Evolutionary conservation across 2,329 filamentous ascomycete species (phyloP), one percentile per base, ranked within the genome.

Genomic region (Graphilbum sp.): DNA sequence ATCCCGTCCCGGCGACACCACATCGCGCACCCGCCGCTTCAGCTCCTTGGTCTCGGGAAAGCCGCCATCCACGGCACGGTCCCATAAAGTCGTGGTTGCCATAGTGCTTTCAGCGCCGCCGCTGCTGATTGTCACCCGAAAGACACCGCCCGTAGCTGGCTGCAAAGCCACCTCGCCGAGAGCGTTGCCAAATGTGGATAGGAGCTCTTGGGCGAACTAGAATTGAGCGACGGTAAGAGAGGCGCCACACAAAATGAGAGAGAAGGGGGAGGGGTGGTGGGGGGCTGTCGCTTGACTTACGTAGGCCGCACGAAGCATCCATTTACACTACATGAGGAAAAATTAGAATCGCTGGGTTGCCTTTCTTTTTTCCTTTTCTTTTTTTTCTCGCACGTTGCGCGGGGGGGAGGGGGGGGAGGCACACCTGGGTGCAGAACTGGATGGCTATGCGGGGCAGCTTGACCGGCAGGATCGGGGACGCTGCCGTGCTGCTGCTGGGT

Each of bases 21-120:
- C 67, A 59, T 95, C 83, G 41, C 88, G 66, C 5, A 95, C 74
- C 15, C 78, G 68, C 42, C 85, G 75, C 61, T 96, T 95, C 32
- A 95, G 67, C 47, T 88, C 78, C 59, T 95, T 94, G 2, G 83
- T 86, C 61, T 95, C 86, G 43, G 88, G 90, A 58, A 98, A 98
- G 0, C 90, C 87, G 23, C 83, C 83, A 52, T 95, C 79, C 4
- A 59, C 54, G 55, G 86, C 92, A 44, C 90, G 72, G 63, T 96
- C 85, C 90, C 90, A 98, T 24, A 96, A 63, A 79, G 52, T 23
- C 66, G 70, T 40, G 69, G n/a, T 32, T 9, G 19, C 20, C 19
- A 5, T n/a, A 10, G n/a, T 17, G 17, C 25, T 29, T 6, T 47
- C 43, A 12, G 19, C 6, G n/a, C 21, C 5, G 51, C 32, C 8